These are phyloP conservation scores for Meira nashicola DNA, from an alignment of 1,284 basidiomycete species.

Conservation along the genomic window DNA sequence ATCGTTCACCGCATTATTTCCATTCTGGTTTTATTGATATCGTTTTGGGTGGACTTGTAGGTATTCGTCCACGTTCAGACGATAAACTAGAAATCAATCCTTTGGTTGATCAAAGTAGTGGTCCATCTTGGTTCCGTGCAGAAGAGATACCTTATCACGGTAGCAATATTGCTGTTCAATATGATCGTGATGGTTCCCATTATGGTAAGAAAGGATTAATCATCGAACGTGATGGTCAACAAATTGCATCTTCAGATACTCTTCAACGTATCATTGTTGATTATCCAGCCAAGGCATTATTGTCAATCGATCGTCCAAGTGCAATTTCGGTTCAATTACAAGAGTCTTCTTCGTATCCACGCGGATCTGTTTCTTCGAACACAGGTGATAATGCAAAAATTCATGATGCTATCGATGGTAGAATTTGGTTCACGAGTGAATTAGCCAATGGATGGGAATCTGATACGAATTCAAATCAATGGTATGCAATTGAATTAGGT, in stretches of 20 bases:
- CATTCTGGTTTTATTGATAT: slow-evolving; percentile 15
- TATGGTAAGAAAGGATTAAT: slow-evolving; percentile 7
- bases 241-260: not conserved
- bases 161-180: slow-evolving; percentile 11
- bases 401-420: slow-evolving; percentile 6
- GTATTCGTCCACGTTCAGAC: slow-evolving; percentile 10
- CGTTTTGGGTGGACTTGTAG: slow-evolving; percentile 11
- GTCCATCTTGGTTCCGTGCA: slow-evolving; percentile 8
- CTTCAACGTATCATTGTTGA: not conserved
- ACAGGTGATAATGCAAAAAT: not conserved
- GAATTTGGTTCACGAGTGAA: slow-evolving; percentile 9
- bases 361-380: not conserved
- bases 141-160: slow-evolving; percentile 14
- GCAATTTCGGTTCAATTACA: slow-evolving; percentile 1
- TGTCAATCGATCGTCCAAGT: slow-evolving; percentile 3
- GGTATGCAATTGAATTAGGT: slow-evolving; percentile 11
- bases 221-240: not conserved
- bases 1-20: slow-evolving; percentile 11
- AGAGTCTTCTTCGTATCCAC: not conserved
- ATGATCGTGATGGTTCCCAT: slow-evolving; percentile 10
- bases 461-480: slow-evolving; percentile 4
- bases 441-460: slow-evolving; percentile 10
- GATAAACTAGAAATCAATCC: slow-evolving; percentile 15
- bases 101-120: slow-evolving; percentile 2
- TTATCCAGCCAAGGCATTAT: slow-evolving; percentile 4